Evolutionary conservation across 306 rosid species (phyloP).

Genomic region (Corylus americana): DNA sequence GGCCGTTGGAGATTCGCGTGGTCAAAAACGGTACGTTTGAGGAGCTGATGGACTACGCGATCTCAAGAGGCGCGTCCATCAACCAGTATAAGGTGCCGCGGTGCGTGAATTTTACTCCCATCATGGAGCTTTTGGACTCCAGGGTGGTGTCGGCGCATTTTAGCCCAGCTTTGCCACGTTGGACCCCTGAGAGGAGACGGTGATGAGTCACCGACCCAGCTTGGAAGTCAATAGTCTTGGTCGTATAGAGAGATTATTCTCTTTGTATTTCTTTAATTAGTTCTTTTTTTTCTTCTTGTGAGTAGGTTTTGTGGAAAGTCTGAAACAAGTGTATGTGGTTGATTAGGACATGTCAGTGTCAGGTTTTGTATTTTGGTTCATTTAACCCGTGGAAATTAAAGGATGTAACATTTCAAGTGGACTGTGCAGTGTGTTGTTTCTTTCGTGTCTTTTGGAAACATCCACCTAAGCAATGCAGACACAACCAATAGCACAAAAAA

Average conservation of each 20-base stretch:
- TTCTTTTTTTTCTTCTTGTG: background rate
- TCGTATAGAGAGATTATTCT: background rate
- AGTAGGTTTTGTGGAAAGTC: background rate
- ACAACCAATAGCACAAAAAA: too few relatives aligned
- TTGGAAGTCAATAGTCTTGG: slow-evolving; percentile 15
- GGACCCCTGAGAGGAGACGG: slow-evolving; percentile 48
- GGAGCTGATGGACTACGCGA: slow-evolving; percentile 65
- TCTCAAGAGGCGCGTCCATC: slow-evolving; percentile 61
- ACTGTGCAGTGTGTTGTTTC: background rate
- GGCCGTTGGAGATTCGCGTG: slow-evolving; percentile 53
- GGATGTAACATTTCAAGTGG: slow-evolving; percentile 6
- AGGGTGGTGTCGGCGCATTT: slow-evolving; percentile 53
- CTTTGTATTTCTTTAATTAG: background rate
- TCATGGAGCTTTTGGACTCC: slow-evolving; percentile 54
- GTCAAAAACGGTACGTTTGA: slow-evolving; percentile 55
- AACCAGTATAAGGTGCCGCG: slow-evolving; percentile 64
- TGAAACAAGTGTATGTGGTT: background rate
- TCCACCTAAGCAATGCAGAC: too few relatives aligned
- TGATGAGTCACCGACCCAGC: background rate
- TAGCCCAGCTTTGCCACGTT: slow-evolving; percentile 49
- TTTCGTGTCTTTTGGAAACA: slow-evolving; percentile 2
- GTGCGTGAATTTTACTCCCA: slow-evolving; percentile 65
- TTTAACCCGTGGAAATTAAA: slow-evolving; percentile 10
- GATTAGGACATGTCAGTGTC: slow-evolving; percentile 29
- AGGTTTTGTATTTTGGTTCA: slow-evolving; percentile 29